Evolutionary conservation across 2,329 filamentous ascomycete genomes (phyloP).

Genomic region (Curvularia lunata): DNA sequence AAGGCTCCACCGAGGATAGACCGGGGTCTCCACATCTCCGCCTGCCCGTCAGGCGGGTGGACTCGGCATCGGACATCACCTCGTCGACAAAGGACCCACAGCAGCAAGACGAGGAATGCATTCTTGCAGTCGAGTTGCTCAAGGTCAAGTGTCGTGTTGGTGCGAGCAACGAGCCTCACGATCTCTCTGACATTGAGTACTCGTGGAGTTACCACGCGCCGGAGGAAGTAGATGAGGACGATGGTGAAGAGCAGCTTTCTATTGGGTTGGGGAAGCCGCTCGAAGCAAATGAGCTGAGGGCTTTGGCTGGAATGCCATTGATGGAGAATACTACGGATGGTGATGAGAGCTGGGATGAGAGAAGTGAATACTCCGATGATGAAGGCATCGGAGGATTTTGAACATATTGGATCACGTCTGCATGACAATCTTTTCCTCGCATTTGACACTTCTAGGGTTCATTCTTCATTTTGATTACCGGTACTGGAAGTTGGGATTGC

Average conservation of each 20-base stretch:
- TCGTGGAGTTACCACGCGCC: slow-evolving; percentile 36
- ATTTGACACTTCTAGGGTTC: background rate
- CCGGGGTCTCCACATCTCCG: slow-evolving; percentile 5
- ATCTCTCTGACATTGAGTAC: slow-evolving; percentile 37
- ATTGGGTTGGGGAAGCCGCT: slow-evolving; percentile 38
- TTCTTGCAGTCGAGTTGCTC: slow-evolving; percentile 33
- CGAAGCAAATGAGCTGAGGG: slow-evolving; percentile 25
- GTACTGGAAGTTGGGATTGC: background rate
- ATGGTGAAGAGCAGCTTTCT: slow-evolving; percentile 30
- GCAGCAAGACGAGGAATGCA: slow-evolving; percentile 11
- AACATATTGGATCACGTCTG: background rate
- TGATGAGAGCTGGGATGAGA: slow-evolving; percentile 3
- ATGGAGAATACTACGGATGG: slow-evolving; percentile 18
- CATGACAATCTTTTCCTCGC: background rate
- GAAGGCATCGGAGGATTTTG: slow-evolving; percentile 14
- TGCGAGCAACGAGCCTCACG: slow-evolving; percentile 32
- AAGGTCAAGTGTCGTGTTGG: slow-evolving; percentile 39
- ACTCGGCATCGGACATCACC: slow-evolving; percentile 27
- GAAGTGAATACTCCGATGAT: slow-evolving; percentile 9
- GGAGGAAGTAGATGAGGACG: slow-evolving; percentile 20
- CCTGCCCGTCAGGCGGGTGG: slow-evolving; percentile 30
- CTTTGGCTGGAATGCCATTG: slow-evolving; percentile 27
- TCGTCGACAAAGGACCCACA: slow-evolving; percentile 1
- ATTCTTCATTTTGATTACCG: background rate
- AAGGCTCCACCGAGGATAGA: slow-evolving; percentile 14